Evolutionary conservation across 371 early-diverging fungal species (phyloP), one percentile per base, ranked within the genome.

Genomic region (Sporodiniella umbellata): DNA sequence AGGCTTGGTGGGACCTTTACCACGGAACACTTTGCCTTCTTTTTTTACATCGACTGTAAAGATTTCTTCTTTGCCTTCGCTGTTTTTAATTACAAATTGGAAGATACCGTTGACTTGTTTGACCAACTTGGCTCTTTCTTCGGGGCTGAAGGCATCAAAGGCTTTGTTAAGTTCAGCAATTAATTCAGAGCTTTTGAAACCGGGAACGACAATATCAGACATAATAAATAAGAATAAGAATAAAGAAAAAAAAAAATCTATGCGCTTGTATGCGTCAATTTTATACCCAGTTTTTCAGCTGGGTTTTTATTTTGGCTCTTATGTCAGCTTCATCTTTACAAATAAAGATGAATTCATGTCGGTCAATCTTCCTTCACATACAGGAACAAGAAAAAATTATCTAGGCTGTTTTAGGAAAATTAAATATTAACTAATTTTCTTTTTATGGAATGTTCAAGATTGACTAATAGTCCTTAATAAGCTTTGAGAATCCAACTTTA

Each of bases 11-110:
- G 68, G 54, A 37, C 85, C 84, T 75, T 89, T 89, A 45, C 81
- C 87, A 57, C 72, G 72, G 43, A 69, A 40, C 50, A 84, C 79
- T 39, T 50, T 62, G 31, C 83, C 84, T 30, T 72, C 68, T 56
- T 83, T 80, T 81, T 90, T 92, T 64, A 87, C 68, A 67, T 92
- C 85, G 44, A 89, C 66, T 48, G 84, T 85, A 83, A 88, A 91
- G 33, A 79, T 78, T 40, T 87, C 85, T 37, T 83, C 79, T 58
- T 83, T 77, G 30, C 83, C 85, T 42, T 80, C 76, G 12, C 30
- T 46, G 45, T 81, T 83, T 62, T 80, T 85, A 63, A 94, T 76
- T 50, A 88, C 83, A 58, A 95, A 86, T 62, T 92, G 85, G 77
- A 93, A 94, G 35, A 92, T 59, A 33, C 88, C 92, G 54, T 93